phyloP scores from a whole-genome alignment of 176 grass and related monocot species.

The Bromus sterilis region DNA sequence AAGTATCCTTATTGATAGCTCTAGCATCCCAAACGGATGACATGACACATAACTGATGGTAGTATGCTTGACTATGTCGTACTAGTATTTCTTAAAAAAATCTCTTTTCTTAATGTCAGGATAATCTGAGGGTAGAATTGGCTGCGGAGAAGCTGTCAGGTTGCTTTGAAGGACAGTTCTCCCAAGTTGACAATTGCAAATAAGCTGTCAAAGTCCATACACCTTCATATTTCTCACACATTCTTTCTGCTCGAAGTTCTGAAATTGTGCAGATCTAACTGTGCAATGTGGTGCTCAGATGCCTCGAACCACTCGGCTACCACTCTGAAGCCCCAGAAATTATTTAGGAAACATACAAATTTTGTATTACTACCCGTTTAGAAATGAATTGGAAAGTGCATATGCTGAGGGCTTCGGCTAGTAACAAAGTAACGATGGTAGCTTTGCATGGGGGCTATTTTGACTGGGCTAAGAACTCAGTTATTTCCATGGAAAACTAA shows the following conservation, averaged over 20 bases:
- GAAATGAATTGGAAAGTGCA: constrained; percentile 8
- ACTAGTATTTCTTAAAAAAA: background rate
- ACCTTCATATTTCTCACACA: constrained; percentile 12
- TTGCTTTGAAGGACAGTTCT: constrained; percentile 46
- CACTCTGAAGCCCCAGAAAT: constrained; percentile 24
- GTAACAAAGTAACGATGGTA: background rate
- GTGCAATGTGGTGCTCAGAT: constrained; percentile 12
- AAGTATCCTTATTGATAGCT: background rate
- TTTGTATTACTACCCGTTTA: constrained; percentile 31
- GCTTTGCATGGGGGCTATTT: constrained; percentile 21
- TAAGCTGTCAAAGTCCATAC: constrained; percentile 15
- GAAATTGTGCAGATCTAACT: constrained; percentile 41
- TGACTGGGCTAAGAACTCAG: constrained; percentile 23
- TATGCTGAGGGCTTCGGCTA: background rate
- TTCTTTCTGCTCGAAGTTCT: constrained; percentile 45
- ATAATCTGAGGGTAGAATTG: constrained; percentile 39
- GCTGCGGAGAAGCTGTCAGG: constrained; percentile 27
- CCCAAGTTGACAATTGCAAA: constrained; percentile 34
- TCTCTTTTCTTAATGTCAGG: constrained; percentile 40
- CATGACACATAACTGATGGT: background rate
- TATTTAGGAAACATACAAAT: constrained; percentile 40
- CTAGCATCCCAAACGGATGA: background rate
- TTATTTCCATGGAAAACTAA: constrained; percentile 9
- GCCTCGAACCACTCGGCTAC: constrained; percentile 19
- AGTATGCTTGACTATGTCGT: background rate